A percentile compares a stretch with the other conserved stretches of the same genome.
Conservation (phyloP, 768 basidiomycete species). For the Auricularia cornea region DNA sequence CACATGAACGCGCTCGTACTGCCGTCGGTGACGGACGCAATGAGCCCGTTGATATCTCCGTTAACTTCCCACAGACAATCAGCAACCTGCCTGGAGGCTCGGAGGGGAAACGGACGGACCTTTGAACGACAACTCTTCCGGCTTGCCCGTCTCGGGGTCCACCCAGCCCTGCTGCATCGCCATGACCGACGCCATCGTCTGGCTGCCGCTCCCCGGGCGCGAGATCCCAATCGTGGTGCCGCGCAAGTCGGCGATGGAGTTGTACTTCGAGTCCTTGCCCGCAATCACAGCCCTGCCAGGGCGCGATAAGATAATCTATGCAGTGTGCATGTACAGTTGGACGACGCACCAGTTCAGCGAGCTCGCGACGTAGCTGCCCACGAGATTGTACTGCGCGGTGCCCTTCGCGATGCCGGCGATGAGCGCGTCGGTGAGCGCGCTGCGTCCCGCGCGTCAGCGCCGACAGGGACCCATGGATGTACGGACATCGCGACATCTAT, state of each 20-base stretch:
- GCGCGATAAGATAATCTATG: neutral
- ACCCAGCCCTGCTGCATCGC: constrained; percentile 81
- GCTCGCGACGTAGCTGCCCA: constrained; percentile 85
- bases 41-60: constrained; percentile 70
- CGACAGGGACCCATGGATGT: neutral
- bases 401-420: constrained; percentile 92
- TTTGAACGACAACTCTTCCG: constrained; percentile 51
- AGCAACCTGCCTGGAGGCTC: neutral
- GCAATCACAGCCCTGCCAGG: constrained; percentile 80
- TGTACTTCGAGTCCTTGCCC: constrained; percentile 62
- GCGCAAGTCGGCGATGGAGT: constrained; percentile 63
- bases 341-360: constrained; percentile 73
- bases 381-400: constrained; percentile 77
- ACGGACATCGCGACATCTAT: constrained; percentile 77
- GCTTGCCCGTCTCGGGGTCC: constrained; percentile 24
- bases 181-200: constrained; percentile 96
- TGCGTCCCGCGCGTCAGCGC: constrained; percentile 17
- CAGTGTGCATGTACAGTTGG: too few species aligned
- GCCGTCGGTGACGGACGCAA: constrained; percentile 81
- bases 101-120: constrained; percentile 31
- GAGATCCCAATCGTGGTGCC: constrained; percentile 86
- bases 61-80: constrained; percentile 42
- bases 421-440: constrained; percentile 83
- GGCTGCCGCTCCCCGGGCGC: constrained; percentile 78
- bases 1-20: constrained; percentile 89